Evolutionary conservation across 305 asterid genomes (phyloP).

Genomic region (Fraxinus sp.): DNA sequence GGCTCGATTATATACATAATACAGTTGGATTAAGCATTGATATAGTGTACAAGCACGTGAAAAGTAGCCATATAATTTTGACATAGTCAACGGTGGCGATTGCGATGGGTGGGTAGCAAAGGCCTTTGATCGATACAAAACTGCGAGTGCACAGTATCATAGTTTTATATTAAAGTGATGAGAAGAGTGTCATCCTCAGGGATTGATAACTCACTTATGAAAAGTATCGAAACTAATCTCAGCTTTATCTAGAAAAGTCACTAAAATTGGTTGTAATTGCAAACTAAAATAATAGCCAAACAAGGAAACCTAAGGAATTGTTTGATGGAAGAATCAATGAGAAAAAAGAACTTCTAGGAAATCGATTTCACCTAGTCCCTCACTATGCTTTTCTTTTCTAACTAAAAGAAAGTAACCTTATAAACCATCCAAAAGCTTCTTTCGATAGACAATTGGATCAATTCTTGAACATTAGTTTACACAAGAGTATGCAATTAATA

Average conservation of each 20-base stretch:
- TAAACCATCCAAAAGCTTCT: neutral
- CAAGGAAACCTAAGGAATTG: neutral
- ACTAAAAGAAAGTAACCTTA: neutral
- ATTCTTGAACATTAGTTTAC: neutral
- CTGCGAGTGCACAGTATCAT: too few species aligned
- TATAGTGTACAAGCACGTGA: neutral
- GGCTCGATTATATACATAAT: slow-evolving; percentile 27
- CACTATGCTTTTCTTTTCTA: neutral
- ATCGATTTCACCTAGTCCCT: neutral
- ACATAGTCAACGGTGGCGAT: too few species aligned
- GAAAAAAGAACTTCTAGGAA: neutral
- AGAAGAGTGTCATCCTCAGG: too few species aligned
- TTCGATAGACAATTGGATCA: neutral
- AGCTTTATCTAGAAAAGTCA: too few species aligned
- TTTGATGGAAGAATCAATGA: neutral
- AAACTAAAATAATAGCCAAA: too few species aligned
- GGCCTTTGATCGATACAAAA: too few species aligned
- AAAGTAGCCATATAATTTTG: too few species aligned
- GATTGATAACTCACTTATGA: too few species aligned
- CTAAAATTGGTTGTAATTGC: too few species aligned
- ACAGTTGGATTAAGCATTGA: slow-evolving; percentile 65
- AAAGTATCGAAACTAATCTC: too few species aligned
- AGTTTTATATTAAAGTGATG: too few species aligned
- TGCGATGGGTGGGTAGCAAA: too few species aligned
- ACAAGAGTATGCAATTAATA: neutral